Conservation (phyloP, 441 rosid genomes). For the Cnidoscolus chayamansa region DNA sequence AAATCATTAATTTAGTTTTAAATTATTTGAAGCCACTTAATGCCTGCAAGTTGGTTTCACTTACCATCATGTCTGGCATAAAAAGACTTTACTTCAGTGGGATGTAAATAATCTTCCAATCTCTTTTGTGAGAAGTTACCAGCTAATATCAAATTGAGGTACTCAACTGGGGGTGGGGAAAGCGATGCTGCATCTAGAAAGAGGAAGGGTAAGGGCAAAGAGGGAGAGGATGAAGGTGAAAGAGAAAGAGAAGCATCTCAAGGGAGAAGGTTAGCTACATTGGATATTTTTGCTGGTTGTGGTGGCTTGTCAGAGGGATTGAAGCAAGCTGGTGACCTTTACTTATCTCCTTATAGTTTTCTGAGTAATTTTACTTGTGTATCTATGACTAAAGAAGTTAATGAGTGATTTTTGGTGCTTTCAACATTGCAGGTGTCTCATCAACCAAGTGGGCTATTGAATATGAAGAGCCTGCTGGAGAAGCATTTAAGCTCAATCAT, state of each 20-base stretch:
- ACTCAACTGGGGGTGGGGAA: not conserved
- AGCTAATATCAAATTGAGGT: too few relatives aligned
- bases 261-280: conserved; percentile 35
- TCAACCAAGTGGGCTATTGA: too few relatives aligned
- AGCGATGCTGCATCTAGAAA: conserved; percentile 55
- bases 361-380: not conserved
- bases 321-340: conserved; percentile 51
- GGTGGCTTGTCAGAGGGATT: conserved; percentile 94
- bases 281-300: conserved; percentile 93
- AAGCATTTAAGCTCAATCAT: too few relatives aligned
- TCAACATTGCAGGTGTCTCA: too few relatives aligned
- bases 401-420: too few relatives aligned
- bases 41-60: conserved; percentile 3
- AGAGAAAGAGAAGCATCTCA: conserved; percentile 36
- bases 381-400: too few relatives aligned
- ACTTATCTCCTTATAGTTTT: not conserved
- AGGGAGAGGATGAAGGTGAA: conserved; percentile 45
- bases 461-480: too few relatives aligned
- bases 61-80: conserved; percentile 6
- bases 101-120: conserved; percentile 23
- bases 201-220: conserved; percentile 77
- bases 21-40: not conserved
- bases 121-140: not conserved
- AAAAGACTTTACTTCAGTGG: not conserved
- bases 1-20: not conserved